Conservation (phyloP, 1,139 yeast species). For the Hansenula sp. region DNA sequence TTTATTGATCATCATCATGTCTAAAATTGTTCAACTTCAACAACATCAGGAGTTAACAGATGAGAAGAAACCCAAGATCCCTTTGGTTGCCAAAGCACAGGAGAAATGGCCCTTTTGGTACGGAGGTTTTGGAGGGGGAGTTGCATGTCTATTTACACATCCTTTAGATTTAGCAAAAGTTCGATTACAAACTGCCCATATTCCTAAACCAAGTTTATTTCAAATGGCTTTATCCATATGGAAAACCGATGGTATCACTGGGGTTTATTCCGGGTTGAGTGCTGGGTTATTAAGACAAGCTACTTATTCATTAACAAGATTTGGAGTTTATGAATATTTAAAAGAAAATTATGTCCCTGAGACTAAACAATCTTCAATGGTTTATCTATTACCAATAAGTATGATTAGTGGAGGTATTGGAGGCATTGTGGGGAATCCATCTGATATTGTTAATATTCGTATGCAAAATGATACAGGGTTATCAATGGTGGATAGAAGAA, state of each 20-base stretch:
- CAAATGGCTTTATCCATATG: constrained; percentile 61
- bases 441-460: constrained; percentile 83
- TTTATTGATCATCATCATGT: too few relatives aligned
- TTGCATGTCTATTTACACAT: constrained; percentile 60
- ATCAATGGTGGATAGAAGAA: constrained; percentile 62
- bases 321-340: constrained; percentile 76
- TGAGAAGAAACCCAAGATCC: neutral
- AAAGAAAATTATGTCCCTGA: constrained; percentile 50
- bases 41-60: neutral
- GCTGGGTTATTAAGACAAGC: constrained; percentile 85
- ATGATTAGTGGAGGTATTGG: constrained; percentile 84
- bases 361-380: constrained; percentile 26
- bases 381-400: constrained; percentile 62
- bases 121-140: constrained; percentile 66
- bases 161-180: constrained; percentile 86
- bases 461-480: constrained; percentile 86
- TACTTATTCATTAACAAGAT: constrained; percentile 81
- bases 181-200: constrained; percentile 69
- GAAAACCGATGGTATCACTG: constrained; percentile 60
- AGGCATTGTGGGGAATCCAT: constrained; percentile 83
- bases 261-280: constrained; percentile 74
- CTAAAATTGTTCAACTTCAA: neutral
- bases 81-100: constrained; percentile 7
- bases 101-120: constrained; percentile 48
- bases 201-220: constrained; percentile 57